Evolutionary conservation across 2,329 filamentous ascomycete genomes (phyloP).

Genomic region (Tricladium varicosporioides): DNA sequence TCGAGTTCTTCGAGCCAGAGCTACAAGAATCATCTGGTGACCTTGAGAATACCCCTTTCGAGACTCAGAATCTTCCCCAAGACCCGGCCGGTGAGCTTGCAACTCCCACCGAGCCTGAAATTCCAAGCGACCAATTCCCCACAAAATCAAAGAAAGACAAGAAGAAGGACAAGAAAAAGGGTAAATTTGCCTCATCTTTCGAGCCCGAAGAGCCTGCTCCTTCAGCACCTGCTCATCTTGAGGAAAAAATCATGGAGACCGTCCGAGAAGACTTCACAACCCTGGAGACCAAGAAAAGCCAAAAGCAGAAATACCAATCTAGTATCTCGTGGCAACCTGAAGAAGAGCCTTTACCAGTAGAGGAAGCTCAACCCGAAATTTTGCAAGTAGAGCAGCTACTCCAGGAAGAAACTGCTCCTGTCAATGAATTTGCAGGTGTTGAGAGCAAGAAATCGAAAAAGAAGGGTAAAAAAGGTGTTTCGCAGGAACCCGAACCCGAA

Average conservation of each 20-base stretch:
- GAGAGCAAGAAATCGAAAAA: neutral
- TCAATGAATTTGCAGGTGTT: neutral
- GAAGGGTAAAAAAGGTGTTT: neutral
- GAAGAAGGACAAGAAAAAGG: constrained; percentile 16
- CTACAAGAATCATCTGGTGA: neutral
- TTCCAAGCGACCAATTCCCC: neutral
- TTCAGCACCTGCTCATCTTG: too few species aligned
- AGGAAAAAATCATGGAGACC: too few species aligned
- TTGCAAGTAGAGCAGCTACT: neutral
- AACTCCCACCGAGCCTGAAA: neutral
- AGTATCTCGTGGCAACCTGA: too few species aligned
- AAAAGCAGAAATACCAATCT: neutral
- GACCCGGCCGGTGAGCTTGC: too few species aligned
- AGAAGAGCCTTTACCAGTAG: too few species aligned
- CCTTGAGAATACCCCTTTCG: neutral
- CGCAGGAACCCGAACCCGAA: neutral
- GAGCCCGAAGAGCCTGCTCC: neutral
- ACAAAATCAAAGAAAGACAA: constrained; percentile 16
- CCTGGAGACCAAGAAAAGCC: neutral
- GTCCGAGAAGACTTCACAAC: neutral
- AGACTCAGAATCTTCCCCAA: neutral
- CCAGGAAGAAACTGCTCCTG: neutral
- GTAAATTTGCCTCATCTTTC: neutral
- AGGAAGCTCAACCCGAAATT: neutral
- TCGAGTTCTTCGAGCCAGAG: neutral